Evolutionary conservation across 495 filamentous ascomycete genomes (phyloP), one percentile per base, ranked within the genome.

Genomic region (Neurospora sp.): DNA sequence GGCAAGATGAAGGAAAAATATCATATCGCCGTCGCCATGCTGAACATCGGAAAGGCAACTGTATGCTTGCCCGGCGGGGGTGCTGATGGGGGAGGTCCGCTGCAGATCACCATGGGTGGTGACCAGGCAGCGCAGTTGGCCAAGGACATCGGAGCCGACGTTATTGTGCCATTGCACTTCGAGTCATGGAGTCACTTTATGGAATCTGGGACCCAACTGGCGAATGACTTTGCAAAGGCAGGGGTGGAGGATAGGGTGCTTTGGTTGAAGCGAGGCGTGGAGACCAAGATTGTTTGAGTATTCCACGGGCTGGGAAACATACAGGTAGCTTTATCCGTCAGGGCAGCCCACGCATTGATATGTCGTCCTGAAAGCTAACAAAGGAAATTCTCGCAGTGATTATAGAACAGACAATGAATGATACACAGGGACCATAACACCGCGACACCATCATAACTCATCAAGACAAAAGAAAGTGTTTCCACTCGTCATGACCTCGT

Each of bases 191-290:
- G 72, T 0, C 86, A 88, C 75, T 89, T 88, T 71, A 81, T 75
- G 4, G 80, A 88, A 74, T 74, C 72, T 20, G 70, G 70, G 27
- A 74, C 75, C n/a, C 71, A 71, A n/a, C 73, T 83, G 74, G 84
- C 84, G 46, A 85, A 85, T 48, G 80, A 81, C 12, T 91, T 94
- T 71, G 86, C 89, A 40, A 77, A 75, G 12, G 85, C 89, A 12
- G 85, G 93, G 70, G 85, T 87, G 54, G 82, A 85, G 6, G 89
- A 93, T 77, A 89, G 77, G 73, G 82, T 83, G 10, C 10, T 75
- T 38, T 83, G 81, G 80, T 42, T 82, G 73, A 73, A 79, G 72
- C 80, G 77, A 5, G 81, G 81, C 18, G 73, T 75, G 39, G 72
- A 75, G 74, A 78, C 72, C 42, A 66, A 20, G 41, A 37, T 80